A percentile compares a stretch with the other conserved stretches of the same genome.
Conservation (phyloP, 352 stramenopile genomes). For the Phytophthora pluvialis region DNA sequence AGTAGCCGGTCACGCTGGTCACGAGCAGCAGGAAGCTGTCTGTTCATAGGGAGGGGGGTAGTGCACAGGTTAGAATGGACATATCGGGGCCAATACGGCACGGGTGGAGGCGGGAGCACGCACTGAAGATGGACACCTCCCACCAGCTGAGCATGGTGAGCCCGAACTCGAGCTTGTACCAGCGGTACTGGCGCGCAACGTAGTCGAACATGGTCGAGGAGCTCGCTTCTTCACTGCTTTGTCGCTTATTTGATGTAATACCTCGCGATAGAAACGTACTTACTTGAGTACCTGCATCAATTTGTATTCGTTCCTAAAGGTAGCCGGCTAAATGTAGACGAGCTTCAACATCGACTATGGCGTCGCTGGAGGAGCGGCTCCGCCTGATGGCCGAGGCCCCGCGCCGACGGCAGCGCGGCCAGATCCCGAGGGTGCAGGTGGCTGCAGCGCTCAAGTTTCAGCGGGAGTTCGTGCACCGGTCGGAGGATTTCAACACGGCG, state of each 20-base stretch:
- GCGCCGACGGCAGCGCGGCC: slow-evolving; percentile 50
- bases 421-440: slow-evolving; percentile 53
- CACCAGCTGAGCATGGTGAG: slow-evolving; percentile 85
- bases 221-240: slow-evolving; percentile 27
- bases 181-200: slow-evolving; percentile 73
- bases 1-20: slow-evolving; percentile 76
- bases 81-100: background rate
- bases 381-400: slow-evolving; percentile 50
- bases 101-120: slow-evolving; percentile 25
- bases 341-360: slow-evolving; percentile 9
- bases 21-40: slow-evolving; percentile 78
- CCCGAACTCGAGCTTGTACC: slow-evolving; percentile 90
- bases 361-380: slow-evolving; percentile 51
- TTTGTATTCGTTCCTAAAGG: slow-evolving; percentile 1
- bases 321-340: slow-evolving; percentile 24
- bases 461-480: slow-evolving; percentile 45
- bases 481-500: slow-evolving; percentile 45
- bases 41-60: slow-evolving; percentile 21
- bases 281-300: background rate
- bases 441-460: slow-evolving; percentile 51
- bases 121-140: slow-evolving; percentile 87
- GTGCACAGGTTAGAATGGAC: slow-evolving; percentile 2
- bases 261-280: background rate
- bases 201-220: slow-evolving; percentile 59
- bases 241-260: background rate